Conservation (phyloP, 2,329 filamentous ascomycete genomes). For the Aspergillus glaucus region DNA sequence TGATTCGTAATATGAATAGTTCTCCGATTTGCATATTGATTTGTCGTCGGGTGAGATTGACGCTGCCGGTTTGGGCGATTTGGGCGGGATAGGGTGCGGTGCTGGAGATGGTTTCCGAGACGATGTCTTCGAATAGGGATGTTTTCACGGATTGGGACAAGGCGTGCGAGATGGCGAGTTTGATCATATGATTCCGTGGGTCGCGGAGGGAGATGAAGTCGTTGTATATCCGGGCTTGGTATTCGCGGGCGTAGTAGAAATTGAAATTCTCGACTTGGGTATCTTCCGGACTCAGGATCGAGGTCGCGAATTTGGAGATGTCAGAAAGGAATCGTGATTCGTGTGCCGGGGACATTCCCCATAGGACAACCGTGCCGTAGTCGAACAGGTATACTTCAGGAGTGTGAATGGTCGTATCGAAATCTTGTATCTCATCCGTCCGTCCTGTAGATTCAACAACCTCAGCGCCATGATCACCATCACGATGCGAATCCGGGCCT, state of each 20-base stretch:
- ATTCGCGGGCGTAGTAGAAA: slow-evolving; percentile 97
- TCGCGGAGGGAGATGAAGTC: slow-evolving; percentile 95
- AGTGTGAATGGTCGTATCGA: slow-evolving; percentile 82
- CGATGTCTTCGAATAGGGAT: slow-evolving; percentile 89
- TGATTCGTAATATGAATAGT: slow-evolving; percentile 94
- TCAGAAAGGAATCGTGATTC: slow-evolving; percentile 90
- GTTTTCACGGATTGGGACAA: slow-evolving; percentile 97
- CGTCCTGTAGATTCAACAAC: slow-evolving; percentile 18
- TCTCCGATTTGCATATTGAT: slow-evolving; percentile 99
- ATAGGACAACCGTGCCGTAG: slow-evolving; percentile 95
- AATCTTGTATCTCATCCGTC: slow-evolving; percentile 52
- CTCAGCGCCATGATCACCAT: slow-evolving; percentile 15
- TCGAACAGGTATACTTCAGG: slow-evolving; percentile 95
- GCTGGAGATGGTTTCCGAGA: slow-evolving; percentile 85
- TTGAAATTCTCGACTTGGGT: slow-evolving; percentile 97
- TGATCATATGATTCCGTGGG: slow-evolving; percentile 96
- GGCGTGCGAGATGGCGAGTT: slow-evolving; percentile 92
- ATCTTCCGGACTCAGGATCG: slow-evolving; percentile 81
- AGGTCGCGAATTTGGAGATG: slow-evolving; percentile 85
- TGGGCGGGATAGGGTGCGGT: slow-evolving; percentile 91
- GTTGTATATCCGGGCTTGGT: slow-evolving; percentile 98
- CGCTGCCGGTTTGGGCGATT: slow-evolving; percentile 87
- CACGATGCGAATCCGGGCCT: slow-evolving; percentile 29
- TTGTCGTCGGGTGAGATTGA: slow-evolving; percentile 76
- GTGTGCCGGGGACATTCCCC: slow-evolving; percentile 90